phyloP scores from a whole-genome alignment of 495 filamentous ascomycete species.

The Astrothelium macrocarpum region DNA sequence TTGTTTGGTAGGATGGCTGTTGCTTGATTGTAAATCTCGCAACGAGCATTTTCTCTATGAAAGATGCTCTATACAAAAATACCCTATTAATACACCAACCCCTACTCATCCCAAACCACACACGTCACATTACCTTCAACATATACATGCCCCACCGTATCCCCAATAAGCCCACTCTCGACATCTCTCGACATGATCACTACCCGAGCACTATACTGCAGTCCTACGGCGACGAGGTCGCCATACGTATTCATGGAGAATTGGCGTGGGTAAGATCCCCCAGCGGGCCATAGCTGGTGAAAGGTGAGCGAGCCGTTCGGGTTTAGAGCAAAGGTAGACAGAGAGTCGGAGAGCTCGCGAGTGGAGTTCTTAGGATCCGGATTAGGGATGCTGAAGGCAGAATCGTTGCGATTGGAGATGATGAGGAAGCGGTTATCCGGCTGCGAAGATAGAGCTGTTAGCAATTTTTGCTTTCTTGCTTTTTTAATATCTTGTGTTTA shows the following conservation, averaged over 20 bases:
- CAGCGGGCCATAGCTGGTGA: constrained; percentile 30
- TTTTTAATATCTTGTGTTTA: no score
- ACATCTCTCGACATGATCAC: constrained; percentile 24
- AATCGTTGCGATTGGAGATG: constrained; percentile 53
- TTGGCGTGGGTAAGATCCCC: constrained; percentile 32
- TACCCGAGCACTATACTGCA: constrained; percentile 22
- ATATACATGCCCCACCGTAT: constrained; percentile 18
- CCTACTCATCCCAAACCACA: constrained; percentile 29
- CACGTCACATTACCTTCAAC: constrained; percentile 23
- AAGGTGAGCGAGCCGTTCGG: constrained; percentile 26
- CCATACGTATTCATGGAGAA: constrained; percentile 30
- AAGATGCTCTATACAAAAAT: no score
- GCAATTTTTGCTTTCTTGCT: no score
- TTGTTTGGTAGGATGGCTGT: no score
- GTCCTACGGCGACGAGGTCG: constrained; percentile 30
- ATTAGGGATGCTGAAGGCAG: constrained; percentile 31
- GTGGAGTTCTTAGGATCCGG: constrained; percentile 22
- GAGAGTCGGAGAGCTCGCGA: constrained; percentile 33
- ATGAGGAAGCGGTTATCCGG: constrained; percentile 52
- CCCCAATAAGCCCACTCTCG: constrained; percentile 24
- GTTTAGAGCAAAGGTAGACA: constrained; percentile 32
- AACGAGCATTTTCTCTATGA: no score
- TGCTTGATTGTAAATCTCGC: no score
- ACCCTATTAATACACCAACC: background rate
- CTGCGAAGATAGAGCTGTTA: constrained; percentile 21